Conservation (phyloP, 331 rosid genomes). For the Cydonia oblonga region DNA sequence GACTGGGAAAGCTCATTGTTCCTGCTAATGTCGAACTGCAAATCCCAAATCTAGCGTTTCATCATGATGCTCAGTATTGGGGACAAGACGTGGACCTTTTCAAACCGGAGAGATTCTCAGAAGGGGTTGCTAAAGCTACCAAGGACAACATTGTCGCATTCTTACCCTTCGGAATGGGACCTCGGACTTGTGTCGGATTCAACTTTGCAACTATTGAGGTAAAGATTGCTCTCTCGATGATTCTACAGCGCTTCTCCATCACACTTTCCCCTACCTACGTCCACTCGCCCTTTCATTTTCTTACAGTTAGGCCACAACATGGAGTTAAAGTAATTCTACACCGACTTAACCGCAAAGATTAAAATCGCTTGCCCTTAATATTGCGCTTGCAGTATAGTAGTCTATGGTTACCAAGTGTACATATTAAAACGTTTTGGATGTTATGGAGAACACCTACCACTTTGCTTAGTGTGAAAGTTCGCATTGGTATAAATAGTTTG, state of each 20-base stretch:
- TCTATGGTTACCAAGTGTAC: too few relatives aligned
- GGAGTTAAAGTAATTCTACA: slow-evolving; percentile 6
- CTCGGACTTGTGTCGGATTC: slow-evolving; percentile 4
- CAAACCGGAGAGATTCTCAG: slow-evolving; percentile 9
- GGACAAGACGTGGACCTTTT: slow-evolving; percentile 17
- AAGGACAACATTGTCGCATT: slow-evolving; percentile 6
- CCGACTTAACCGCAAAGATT: neutral
- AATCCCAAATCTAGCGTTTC: slow-evolving; percentile 9
- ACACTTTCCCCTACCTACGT: slow-evolving; percentile 9
- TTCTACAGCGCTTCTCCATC: slow-evolving; percentile 13
- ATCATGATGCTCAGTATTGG: slow-evolving; percentile 19
- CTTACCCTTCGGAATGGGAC: slow-evolving; percentile 19
- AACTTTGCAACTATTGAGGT: slow-evolving; percentile 9
- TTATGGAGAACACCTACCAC: too few relatives aligned
- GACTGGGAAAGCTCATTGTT: slow-evolving; percentile 4
- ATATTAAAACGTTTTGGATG: too few relatives aligned
- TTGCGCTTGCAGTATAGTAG: too few relatives aligned
- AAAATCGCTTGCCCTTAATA: too few relatives aligned
- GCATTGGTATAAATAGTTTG: too few relatives aligned
- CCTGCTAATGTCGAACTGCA: neutral
- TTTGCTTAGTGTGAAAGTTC: too few relatives aligned
- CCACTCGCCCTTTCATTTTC: slow-evolving; percentile 1
- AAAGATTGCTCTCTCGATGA: slow-evolving; percentile 15
- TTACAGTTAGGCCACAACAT: neutral
- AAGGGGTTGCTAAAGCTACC: too few relatives aligned